Base-by-base conservation (phyloP, 73 alveolate species). In the Paramecium sonneborni region DNA sequence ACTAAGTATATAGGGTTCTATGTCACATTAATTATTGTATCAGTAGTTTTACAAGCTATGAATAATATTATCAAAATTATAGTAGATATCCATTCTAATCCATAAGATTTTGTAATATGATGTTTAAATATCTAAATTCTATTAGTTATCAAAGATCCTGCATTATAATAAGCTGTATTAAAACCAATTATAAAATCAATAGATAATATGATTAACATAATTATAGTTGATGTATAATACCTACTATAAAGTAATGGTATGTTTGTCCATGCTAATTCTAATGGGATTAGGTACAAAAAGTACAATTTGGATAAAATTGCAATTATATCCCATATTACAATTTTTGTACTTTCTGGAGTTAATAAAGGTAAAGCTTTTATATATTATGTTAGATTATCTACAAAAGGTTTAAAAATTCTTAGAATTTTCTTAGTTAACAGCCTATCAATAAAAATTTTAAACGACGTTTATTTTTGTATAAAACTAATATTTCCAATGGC, bases 41-140 rank as follows among this genome's bases (percentile, higher is more conserved):
- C 43, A 9, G 72, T 41, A n/a, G 39, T 6, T 43, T 43, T 39
- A 18, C 74, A 26, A 14, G 24, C 14, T 41, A 79, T 10, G 24
- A 79, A 44, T 20, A 79, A 44, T 21, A 46, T 35, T 23, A 79
- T 43, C 28, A 79, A 26, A 15, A 79, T 41, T 1, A 79, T 43
- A 43, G 76, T 79, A 0, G 90, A 79, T 9, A 79, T 79, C 90
- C 90, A 79, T 18, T 43, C 74, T 46, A 79, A 43, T 43, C 90
- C 90, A 44, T 41, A 24, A 1, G 44, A 23, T 43, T 46, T 79
- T 41, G 44, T 44, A 14, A 79, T 15, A 10, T 79, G 5, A 43
- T 38, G 76, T 43, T 79, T 43, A 8, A 79, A 23, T 26, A 79
- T 79, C 12, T 79, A 18, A 1, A 39, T 43, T 79, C 90, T 7